Evolutionary conservation across 176 grass and related monocot species (phyloP).

Genomic region (Tillandsia leiboldiana): DNA sequence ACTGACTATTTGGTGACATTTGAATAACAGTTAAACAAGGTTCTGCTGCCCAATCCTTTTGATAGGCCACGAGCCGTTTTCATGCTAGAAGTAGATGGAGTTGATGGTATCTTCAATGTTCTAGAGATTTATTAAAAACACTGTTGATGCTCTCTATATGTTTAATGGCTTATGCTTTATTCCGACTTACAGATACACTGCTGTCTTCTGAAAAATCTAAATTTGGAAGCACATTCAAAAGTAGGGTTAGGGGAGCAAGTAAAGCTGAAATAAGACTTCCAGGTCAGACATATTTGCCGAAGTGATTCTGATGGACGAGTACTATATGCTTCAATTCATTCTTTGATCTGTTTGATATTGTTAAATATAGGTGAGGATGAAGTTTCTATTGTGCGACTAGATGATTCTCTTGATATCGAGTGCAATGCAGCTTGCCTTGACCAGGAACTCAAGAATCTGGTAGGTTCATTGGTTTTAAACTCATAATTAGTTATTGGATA

Average conservation of each 20-base stretch:
- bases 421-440: constrained; percentile 56
- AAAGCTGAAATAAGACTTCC: constrained; percentile 40
- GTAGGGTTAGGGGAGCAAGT: constrained; percentile 41
- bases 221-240: constrained; percentile 40
- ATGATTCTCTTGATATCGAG: constrained; percentile 40
- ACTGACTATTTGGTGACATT: constrained; percentile 8
- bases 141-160: constrained; percentile 3
- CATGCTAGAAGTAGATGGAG: constrained; percentile 57
- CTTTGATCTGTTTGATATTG: background rate
- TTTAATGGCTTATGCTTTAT: constrained; percentile 13
- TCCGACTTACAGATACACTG: constrained; percentile 18
- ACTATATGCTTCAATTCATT: constrained; percentile 10
- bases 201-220: constrained; percentile 30
- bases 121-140: background rate
- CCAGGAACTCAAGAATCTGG: constrained; percentile 56
- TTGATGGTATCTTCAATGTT: constrained; percentile 39
- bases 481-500: background rate
- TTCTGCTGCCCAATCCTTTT: constrained; percentile 78
- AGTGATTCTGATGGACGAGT: background rate
- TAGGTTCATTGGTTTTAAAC: constrained; percentile 23
- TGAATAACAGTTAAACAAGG: constrained; percentile 65
- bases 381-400: constrained; percentile 54
- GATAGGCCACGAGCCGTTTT: constrained; percentile 66
- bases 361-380: constrained; percentile 43
- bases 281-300: constrained; percentile 37